Conservation (phyloP, 2,329 filamentous ascomycete species). For the Sporothrix humicola region DNA sequence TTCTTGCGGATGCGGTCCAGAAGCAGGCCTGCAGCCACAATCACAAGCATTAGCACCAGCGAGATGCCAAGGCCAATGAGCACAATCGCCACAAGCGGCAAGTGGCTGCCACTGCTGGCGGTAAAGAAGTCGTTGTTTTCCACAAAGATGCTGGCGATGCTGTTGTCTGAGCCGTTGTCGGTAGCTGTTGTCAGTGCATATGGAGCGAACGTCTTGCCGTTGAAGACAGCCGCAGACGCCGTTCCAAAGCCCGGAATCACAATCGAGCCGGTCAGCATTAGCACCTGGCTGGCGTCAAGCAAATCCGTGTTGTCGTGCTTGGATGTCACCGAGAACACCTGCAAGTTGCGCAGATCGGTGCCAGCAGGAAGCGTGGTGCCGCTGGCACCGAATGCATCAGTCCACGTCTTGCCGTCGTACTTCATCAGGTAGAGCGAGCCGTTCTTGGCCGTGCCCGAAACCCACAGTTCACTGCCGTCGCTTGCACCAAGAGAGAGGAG, state of each 20-base stretch:
- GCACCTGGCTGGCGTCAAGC: slow-evolving; percentile 69
- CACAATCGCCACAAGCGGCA: slow-evolving; percentile 78
- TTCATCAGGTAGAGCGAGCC: slow-evolving; percentile 80
- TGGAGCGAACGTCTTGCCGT: slow-evolving; percentile 78
- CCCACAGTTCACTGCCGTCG: slow-evolving; percentile 78
- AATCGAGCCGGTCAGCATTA: slow-evolving; percentile 86
- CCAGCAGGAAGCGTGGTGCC: slow-evolving; percentile 65
- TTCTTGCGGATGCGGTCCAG: slow-evolving; percentile 77
- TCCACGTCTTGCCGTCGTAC: slow-evolving; percentile 75
- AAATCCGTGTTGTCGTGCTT: slow-evolving; percentile 69
- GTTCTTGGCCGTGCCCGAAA: slow-evolving; percentile 69
- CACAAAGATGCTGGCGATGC: slow-evolving; percentile 81
- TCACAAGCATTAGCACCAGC: slow-evolving; percentile 75
- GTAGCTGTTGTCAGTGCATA: slow-evolving; percentile 73
- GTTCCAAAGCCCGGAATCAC: slow-evolving; percentile 76
- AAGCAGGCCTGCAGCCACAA: slow-evolving; percentile 75
- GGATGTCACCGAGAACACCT: slow-evolving; percentile 75
- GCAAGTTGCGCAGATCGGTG: slow-evolving; percentile 77
- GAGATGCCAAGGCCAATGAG: slow-evolving; percentile 81
- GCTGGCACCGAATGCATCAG: slow-evolving; percentile 54
- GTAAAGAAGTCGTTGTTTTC: slow-evolving; percentile 79
- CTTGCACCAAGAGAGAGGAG: slow-evolving; percentile 75
- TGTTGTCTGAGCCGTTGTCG: slow-evolving; percentile 68
- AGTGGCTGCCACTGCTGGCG: slow-evolving; percentile 55
- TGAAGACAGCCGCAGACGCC: slow-evolving; percentile 84